A percentile compares a stretch with the other conserved stretches of the same genome.
Evolutionary conservation across 352 stramenopile species (phyloP).

Genomic region (Plasmopara muralis): DNA sequence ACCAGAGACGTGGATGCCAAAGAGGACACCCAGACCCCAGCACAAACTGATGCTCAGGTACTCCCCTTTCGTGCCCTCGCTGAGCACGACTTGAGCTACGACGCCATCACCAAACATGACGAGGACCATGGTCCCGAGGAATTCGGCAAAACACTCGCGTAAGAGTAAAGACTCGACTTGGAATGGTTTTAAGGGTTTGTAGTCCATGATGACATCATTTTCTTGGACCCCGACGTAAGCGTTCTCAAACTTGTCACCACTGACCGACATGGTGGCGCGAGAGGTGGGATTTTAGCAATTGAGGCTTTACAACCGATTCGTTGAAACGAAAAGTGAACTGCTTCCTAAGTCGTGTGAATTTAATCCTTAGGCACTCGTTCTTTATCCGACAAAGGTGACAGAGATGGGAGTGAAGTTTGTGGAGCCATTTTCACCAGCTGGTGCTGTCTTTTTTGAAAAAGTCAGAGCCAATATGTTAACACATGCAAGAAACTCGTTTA

Average conservation of each 20-base stretch:
- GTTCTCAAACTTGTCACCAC: constrained; percentile 32
- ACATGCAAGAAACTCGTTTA: too few relatives aligned
- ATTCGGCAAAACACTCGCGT: constrained; percentile 54
- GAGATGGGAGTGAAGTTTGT: too few relatives aligned
- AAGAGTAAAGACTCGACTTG: constrained; percentile 35
- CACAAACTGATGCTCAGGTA: constrained; percentile 66
- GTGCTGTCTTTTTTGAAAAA: too few relatives aligned
- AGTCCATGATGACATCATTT: constrained; percentile 14
- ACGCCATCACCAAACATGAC: constrained; percentile 64
- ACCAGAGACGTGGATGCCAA: constrained; percentile 53
- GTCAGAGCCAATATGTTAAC: too few relatives aligned
- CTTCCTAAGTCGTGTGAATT: background rate
- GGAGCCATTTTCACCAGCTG: too few relatives aligned
- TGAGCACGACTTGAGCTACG: constrained; percentile 53
- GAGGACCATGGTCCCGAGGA: constrained; percentile 55
- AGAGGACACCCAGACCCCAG: constrained; percentile 69
- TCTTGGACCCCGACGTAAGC: constrained; percentile 30
- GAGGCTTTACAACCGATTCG: background rate
- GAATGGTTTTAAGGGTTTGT: constrained; percentile 26
- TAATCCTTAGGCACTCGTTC: too few relatives aligned
- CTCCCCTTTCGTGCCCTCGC: constrained; percentile 44
- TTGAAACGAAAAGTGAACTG: background rate
- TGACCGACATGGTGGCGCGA: constrained; percentile 11
- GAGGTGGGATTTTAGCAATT: background rate
- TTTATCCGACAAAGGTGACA: too few relatives aligned